Conservation (phyloP, 2,329 filamentous ascomycete species). For the Drechslerella dactyloides region DNA sequence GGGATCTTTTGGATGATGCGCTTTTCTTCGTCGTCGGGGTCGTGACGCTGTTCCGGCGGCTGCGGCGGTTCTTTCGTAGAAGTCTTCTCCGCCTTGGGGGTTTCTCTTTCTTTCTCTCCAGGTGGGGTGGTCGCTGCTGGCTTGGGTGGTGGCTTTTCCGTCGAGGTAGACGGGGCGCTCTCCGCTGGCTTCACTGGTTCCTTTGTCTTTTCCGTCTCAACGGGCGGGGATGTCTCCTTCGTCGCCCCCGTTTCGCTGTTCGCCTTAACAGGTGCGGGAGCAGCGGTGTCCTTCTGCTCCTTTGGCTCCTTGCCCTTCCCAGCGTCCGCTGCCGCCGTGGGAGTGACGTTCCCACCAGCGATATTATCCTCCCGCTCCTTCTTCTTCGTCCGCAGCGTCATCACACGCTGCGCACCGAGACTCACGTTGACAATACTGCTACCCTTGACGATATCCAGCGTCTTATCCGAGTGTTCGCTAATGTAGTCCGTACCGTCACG, state of each 20-base stretch:
- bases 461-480: constrained; percentile 96
- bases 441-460: constrained; percentile 80
- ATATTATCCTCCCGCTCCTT: constrained; percentile 58
- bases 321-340: background rate
- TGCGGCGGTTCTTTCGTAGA: no score
- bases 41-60: no score
- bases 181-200: constrained; percentile 51
- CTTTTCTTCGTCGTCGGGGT: constrained; percentile 53
- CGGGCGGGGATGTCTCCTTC: background rate
- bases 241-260: background rate
- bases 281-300: background rate
- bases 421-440: constrained; percentile 92
- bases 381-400: constrained; percentile 86
- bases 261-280: background rate
- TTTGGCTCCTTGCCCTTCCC: constrained; percentile 3
- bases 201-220: constrained; percentile 28
- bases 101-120: no score
- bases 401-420: constrained; percentile 86
- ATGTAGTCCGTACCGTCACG: constrained; percentile 89
- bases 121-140: constrained; percentile 12
- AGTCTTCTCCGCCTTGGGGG: no score
- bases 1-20: constrained; percentile 71
- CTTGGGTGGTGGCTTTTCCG: constrained; percentile 50
- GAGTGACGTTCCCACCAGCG: constrained; percentile 8
- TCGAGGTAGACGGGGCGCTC: constrained; percentile 2